These are phyloP conservation scores for Suillus sp. DNA, from an alignment of 768 basidiomycete genomes.

Conservation along the genomic window DNA sequence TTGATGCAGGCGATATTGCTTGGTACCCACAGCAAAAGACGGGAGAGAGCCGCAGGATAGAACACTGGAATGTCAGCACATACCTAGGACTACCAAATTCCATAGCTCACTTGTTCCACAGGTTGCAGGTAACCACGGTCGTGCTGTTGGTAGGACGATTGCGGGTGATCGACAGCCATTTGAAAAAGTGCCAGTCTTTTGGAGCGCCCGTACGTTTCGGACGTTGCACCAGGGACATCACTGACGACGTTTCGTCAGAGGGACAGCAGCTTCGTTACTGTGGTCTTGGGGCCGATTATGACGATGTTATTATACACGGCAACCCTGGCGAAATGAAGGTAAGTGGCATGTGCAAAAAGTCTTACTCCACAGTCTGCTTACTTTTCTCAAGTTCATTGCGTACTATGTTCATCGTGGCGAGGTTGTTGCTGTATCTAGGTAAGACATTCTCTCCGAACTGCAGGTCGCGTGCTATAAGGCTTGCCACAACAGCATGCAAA, in stretches of 20 bases:
- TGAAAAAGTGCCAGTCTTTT: conserved; percentile 82
- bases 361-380: not conserved
- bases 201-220: conserved; percentile 75
- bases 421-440: conserved; percentile 71
- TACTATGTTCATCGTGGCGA: conserved; percentile 71
- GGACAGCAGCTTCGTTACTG: conserved; percentile 87
- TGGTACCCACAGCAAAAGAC: conserved; percentile 64
- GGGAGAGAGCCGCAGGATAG: conserved; percentile 62
- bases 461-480: not conserved
- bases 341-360: conserved; percentile 11
- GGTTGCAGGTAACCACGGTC: conserved; percentile 86
- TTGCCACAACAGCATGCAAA: conserved; percentile 60
- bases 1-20: conserved; percentile 70
- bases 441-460: conserved; percentile 15
- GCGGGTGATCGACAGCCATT: conserved; percentile 64
- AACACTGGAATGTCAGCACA: conserved; percentile 84
- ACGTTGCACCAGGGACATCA: not conserved
- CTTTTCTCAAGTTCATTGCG: conserved; percentile 62
- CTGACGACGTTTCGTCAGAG: conserved; percentile 44
- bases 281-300: conserved; percentile 69
- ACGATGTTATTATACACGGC: conserved; percentile 80
- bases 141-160: conserved; percentile 80
- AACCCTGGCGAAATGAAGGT: conserved; percentile 79
- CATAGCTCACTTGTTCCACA: conserved; percentile 23
- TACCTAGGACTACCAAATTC: not conserved